Evolutionary conservation across 2,329 filamentous ascomycete species (phyloP).

Genomic region (Coniochaeta ligniaria): DNA sequence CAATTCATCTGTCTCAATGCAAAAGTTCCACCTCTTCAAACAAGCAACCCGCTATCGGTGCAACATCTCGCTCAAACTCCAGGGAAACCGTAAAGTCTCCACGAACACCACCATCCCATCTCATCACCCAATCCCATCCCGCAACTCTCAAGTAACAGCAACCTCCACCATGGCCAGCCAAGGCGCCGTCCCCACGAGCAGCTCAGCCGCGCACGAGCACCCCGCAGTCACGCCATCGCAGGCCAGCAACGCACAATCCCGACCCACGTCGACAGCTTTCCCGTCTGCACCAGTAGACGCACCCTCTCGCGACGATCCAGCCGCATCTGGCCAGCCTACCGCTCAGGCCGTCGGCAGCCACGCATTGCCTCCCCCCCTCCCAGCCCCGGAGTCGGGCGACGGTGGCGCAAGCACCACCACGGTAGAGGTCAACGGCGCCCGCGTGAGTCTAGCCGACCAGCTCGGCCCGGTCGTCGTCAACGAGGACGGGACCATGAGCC

Average conservation of each 20-base stretch:
- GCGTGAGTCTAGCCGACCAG: slow-evolving; percentile 52
- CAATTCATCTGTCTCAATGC: background rate
- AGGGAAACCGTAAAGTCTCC: background rate
- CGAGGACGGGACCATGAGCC: slow-evolving; percentile 61
- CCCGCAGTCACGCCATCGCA: slow-evolving; percentile 3
- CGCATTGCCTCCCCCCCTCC: slow-evolving; percentile 4
- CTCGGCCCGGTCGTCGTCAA: slow-evolving; percentile 71
- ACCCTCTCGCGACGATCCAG: background rate
- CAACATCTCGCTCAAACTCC: background rate
- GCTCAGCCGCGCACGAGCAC: background rate
- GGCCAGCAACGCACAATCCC: background rate
- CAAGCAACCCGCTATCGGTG: background rate
- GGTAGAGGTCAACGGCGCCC: slow-evolving; percentile 26
- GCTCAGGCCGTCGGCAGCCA: background rate
- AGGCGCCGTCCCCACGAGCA: background rate
- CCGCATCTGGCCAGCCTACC: background rate
- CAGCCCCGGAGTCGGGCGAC: background rate
- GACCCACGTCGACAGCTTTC: background rate
- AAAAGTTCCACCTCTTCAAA: background rate
- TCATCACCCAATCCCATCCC: background rate
- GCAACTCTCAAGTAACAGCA: background rate
- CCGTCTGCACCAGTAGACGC: background rate
- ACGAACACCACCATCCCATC: background rate
- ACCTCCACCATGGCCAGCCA: background rate
- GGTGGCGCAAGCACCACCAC: slow-evolving; percentile 8